phyloP scores from a whole-genome alignment of 139 green algal genomes.

The Gonium pectorale region DNA sequence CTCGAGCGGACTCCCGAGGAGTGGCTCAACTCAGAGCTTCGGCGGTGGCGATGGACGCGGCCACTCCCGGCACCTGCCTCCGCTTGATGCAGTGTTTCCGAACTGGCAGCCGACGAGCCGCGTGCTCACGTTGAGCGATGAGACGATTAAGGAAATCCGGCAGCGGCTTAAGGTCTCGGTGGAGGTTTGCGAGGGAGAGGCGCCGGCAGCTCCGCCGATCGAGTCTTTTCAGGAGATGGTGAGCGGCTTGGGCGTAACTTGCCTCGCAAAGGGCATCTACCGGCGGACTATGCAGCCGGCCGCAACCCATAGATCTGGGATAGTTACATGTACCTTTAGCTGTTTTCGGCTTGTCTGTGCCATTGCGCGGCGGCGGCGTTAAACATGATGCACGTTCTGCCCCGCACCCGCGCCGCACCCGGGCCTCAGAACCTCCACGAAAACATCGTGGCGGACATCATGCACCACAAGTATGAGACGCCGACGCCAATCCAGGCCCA shows the following conservation, averaged over 20 bases:
- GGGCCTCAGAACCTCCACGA: constrained; percentile 75
- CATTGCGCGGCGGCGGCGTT: too few species aligned
- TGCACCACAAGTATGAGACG: constrained; percentile 84
- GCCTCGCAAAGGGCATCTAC: too few species aligned
- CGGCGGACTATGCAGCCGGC: too few species aligned
- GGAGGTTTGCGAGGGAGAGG: constrained; percentile 59
- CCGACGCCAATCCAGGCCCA: constrained; percentile 93
- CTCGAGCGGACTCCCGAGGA: constrained; percentile 7
- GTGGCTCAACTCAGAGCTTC: constrained; percentile 21
- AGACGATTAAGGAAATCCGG: constrained; percentile 77
- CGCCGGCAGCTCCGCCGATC: constrained; percentile 62
- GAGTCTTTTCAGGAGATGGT: constrained; percentile 88
- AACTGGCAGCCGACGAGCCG: constrained; percentile 69
- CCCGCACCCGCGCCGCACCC: neutral
- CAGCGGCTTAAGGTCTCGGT: constrained; percentile 79
- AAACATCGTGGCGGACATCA: constrained; percentile 87
- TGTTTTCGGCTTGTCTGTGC: too few species aligned
- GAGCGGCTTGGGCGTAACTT: too few species aligned
- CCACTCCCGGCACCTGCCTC: neutral
- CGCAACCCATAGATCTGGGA: too few species aligned
- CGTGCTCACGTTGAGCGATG: constrained; percentile 68
- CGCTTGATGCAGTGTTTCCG: constrained; percentile 46
- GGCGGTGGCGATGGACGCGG: constrained; percentile 10
- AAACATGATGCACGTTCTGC: too few species aligned
- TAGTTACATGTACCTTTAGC: too few species aligned